Percentiles rank a stretch among this genome's conserved stretches.
Evolutionary conservation across 73 alveolate genomes (phyloP).

Genomic region (Paraurostyla sp.): DNA sequence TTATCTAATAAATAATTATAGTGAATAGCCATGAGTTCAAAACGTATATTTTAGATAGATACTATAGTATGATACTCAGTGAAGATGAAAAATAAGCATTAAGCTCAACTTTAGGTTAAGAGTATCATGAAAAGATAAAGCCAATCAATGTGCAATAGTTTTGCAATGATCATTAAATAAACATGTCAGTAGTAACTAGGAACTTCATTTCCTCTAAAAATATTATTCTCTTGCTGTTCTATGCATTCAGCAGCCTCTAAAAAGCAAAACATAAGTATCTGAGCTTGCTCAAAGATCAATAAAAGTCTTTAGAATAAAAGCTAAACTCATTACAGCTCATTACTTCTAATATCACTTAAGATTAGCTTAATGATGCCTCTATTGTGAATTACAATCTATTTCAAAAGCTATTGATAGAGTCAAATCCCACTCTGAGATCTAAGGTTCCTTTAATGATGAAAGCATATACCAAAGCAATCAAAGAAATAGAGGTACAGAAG

Average conservation of each 20-base stretch:
- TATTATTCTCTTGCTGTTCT: neutral
- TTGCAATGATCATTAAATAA: conserved; percentile 27
- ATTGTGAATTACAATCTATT: neutral
- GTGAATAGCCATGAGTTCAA: neutral
- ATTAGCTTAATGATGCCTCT: neutral
- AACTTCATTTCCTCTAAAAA: neutral
- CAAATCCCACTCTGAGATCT: neutral
- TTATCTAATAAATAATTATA: neutral
- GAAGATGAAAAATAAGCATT: neutral
- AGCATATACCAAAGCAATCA: neutral
- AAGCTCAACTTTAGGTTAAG: neutral
- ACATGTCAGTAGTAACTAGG: neutral
- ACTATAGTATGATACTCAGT: neutral
- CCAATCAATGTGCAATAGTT: conserved; percentile 6
- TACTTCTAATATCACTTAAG: conserved; percentile 19
- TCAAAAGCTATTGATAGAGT: neutral
- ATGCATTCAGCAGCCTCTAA: neutral
- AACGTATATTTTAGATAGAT: neutral
- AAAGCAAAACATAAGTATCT: neutral
- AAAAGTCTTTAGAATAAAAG: neutral
- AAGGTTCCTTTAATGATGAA: neutral
- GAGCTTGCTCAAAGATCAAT: neutral
- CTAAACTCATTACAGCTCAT: neutral
- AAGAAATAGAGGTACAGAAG: neutral
- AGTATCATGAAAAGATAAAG: conserved; percentile 9